Conservation (phyloP, 2,329 filamentous ascomycete genomes). For the Leptographium flavum region DNA sequence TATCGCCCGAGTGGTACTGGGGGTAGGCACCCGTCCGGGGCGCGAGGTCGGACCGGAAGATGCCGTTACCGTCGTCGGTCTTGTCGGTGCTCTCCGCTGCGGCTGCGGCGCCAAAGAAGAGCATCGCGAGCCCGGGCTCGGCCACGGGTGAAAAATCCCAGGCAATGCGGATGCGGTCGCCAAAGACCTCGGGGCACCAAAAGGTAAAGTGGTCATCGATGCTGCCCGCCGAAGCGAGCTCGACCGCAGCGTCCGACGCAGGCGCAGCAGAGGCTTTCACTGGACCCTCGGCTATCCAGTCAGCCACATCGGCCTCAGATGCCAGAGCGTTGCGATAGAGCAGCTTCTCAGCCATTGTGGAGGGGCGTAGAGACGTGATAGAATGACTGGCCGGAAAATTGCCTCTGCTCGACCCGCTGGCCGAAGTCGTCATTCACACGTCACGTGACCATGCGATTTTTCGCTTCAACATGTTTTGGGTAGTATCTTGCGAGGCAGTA, state of each 20-base stretch:
- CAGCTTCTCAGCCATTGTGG: not conserved
- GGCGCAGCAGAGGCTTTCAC: not conserved
- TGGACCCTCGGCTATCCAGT: conserved; percentile 1
- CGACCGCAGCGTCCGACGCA: not conserved
- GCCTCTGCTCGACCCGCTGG: no score
- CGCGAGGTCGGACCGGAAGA: not conserved
- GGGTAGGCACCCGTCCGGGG: not conserved
- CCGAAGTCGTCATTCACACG: no score
- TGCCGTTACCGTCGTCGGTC: not conserved
- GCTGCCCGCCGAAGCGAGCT: not conserved
- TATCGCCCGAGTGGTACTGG: conserved; percentile 1
- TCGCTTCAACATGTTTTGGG: no score
- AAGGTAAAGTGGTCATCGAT: not conserved
- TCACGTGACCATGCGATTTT: no score
- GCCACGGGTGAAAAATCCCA: conserved; percentile 1
- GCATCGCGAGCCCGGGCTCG: not conserved
- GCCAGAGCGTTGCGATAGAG: not conserved
- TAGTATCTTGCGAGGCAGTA: no score
- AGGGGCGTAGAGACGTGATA: no score
- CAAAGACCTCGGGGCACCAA: not conserved
- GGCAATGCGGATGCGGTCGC: conserved; percentile 1
- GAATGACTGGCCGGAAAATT: no score
- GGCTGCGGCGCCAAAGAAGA: not conserved
- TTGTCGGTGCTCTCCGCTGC: no score
- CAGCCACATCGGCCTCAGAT: not conserved